Base-by-base conservation (phyloP, 2,329 filamentous ascomycete genomes). In the Fusarium beomiforme region DNA sequence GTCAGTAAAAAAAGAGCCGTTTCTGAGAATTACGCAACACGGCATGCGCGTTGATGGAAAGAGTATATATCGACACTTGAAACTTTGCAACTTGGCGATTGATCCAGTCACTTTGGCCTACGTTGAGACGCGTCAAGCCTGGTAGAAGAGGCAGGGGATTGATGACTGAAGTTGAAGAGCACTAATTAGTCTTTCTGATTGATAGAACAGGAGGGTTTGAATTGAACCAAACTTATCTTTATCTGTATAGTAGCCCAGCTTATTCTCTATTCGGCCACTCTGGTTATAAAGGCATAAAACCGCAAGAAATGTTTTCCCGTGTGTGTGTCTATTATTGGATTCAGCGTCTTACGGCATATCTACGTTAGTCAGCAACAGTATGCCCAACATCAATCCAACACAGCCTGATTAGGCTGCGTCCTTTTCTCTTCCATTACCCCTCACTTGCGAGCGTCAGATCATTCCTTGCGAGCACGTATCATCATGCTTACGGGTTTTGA, bases 381-480 rank as follows among this genome's bases (percentile, higher is more conserved):
- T n/a, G 19, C 50, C 31, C n/a, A n/a, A 31, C 16, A n/a, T 7
- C 9, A 13, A 31, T 16, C 7, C 3, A 37, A 37, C 31, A 44
- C 19, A 60, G 50, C 57, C 57, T 60, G 57, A 24, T 57, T 23
- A 37, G 23, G 37, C 57, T 59, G 21, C 3, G 6, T 4, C 8
- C 1, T 24, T n/a, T 43, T 16, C 8, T 7, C 7, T 4, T 2
- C 13, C 14, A 24, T 24, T 31, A 37, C 50, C 50, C 57, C 50
- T 44, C 50, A 37, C 11, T 6, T 21, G 1, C 13, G 11, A 23
- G 1, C 14, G 3, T 37, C 23, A 60, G 29, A 12, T 16, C 4
- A 24, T 58, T 1, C 0, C 7, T 2, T 12, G 0, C 14, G 17
- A 44, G 7, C 3, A 0, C 1, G 5, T 1, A 6, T 6, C 8